These are phyloP conservation scores for Solanum sejunctum DNA, from an alignment of 257 asterid species.

Conservation along the genomic window DNA sequence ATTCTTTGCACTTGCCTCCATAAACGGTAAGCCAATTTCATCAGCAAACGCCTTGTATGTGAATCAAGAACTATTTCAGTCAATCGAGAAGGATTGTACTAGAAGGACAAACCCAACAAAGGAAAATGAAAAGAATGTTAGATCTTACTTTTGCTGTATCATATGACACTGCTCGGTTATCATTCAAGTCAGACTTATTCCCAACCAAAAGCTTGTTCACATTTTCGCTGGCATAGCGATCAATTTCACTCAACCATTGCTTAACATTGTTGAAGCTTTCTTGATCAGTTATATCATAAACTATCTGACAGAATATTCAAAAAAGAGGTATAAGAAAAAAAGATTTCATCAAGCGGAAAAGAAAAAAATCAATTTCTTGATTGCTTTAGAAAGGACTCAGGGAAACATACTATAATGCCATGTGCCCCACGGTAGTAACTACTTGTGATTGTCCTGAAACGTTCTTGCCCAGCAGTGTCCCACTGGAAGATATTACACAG, in stretches of 20 bases:
- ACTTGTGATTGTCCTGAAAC: conserved; percentile 81
- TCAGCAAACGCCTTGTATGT: conserved; percentile 54
- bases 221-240: conserved; percentile 75
- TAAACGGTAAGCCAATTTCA: conserved; percentile 74
- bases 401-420: conserved; percentile 61
- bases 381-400: neutral
- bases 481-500: conserved; percentile 25
- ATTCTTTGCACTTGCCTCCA: conserved; percentile 75
- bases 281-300: conserved; percentile 67
- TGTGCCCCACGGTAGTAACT: conserved; percentile 94
- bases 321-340: neutral
- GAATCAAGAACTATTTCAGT: neutral
- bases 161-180: conserved; percentile 56
- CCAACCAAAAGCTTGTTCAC: conserved; percentile 84
- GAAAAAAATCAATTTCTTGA: neutral
- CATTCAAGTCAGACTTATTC: conserved; percentile 59
- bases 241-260: conserved; percentile 81
- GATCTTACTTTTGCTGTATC: conserved; percentile 70
- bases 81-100: neutral
- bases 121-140: neutral
- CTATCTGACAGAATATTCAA: conserved; percentile 33
- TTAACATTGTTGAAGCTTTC: conserved; percentile 80
- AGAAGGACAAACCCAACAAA: neutral
- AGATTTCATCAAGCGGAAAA: neutral
- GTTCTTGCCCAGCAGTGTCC: conserved; percentile 96